Evolutionary conservation across 192 early-diverging fungal species (phyloP), one percentile per base, ranked within the genome.

Genomic region (Dispira parvispora): DNA sequence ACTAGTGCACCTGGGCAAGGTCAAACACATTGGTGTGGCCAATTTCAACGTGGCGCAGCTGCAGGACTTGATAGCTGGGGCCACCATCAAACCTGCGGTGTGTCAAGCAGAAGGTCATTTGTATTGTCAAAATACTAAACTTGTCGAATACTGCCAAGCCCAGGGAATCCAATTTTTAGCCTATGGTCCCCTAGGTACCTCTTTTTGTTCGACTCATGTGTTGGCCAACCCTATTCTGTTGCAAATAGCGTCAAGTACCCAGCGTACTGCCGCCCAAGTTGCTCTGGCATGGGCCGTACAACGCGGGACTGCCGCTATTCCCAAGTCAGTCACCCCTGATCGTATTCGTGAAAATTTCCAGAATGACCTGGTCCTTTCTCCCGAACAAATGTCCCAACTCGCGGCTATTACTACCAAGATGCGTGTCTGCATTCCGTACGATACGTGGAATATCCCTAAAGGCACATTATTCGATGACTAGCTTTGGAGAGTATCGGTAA

Each of bases 31-130:
- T 69, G 89, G 89, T 61, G 74, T 89, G 18, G 84, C 83, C 63
- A 91, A 91, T 74, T 84, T 81, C 46, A 61, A 68, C 55, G 69
- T 76, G 25, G 26, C 64, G 57, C 56, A 75, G 54, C 66, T 84
- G 54, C 69, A 81, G 73, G 74, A 84, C 43, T 45, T 90, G 13
- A 60, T 88, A 32, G 73, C 69, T 0, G 74, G 75, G 56, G 76
- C 78, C 46, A 66, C 70, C 38, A 76, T 86, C 64, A 79, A 77
- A 64, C 89, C 89, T 49, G 77, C 77, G 11, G 83, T 84, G 56
- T 69, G 83, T 55, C 88, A 91, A 75, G 70, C 89, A 43, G 89
- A 91, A 68, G 64, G 83, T 14, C 84, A 86, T 68, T 85, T 85
- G 43, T 89, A 84, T 67, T 75, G 87, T 38, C 83, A 80, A 26